Evolutionary conservation across 106 monocot genomes (phyloP), one percentile per base, ranked within the genome.

Genomic region (Ottelia alismoides): DNA sequence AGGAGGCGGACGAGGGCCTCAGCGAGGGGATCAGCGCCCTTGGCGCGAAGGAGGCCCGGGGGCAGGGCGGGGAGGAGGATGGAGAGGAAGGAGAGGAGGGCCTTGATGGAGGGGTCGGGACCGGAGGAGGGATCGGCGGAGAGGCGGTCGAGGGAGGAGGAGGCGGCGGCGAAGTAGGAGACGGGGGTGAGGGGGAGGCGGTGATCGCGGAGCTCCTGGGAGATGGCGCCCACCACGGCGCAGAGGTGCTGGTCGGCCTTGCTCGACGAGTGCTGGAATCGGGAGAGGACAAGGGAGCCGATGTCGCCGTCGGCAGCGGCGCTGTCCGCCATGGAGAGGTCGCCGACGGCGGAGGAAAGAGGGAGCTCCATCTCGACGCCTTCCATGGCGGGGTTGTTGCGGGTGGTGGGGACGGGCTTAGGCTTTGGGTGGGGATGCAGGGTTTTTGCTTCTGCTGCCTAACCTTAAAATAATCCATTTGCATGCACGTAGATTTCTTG

Each of bases 121-220:
- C 57, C 73, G 25, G 66, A 58, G 31, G 66, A 40, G 27, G 71
- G 63, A 27, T 83, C 73, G 28, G 55, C 73, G 2, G 70, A 74
- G 50, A 83, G 69, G 19, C 67, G 63, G 14, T 67, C 59, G 59
- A 99, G 77, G 28, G 90, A 65, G 29, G 90, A 66, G 26, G 61
- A 44, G 28, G 77, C 49, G 57, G 90, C 98, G 28, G 61, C 82
- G 66, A 90, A 99, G 71, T 80, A 99, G 35, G 98, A 69, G 22
- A 78, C 80, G 45, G 98, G 90, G 17, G 66, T 75, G 25, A 70
- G 79, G 22, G 86, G 52, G 20, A 86, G 50, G 0, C 68, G 51
- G 30, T 80, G 69, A 45, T 83, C 86, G 47, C 73, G 85, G 16
- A 99, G 72, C 43, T 86, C 65, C 56, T 86, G 85, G 49, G 82